Percentiles rank a stretch among this genome's conserved stretches.
phyloP scores from a whole-genome alignment of 140 eudicot genomes.

The Eryngium alpinum region DNA sequence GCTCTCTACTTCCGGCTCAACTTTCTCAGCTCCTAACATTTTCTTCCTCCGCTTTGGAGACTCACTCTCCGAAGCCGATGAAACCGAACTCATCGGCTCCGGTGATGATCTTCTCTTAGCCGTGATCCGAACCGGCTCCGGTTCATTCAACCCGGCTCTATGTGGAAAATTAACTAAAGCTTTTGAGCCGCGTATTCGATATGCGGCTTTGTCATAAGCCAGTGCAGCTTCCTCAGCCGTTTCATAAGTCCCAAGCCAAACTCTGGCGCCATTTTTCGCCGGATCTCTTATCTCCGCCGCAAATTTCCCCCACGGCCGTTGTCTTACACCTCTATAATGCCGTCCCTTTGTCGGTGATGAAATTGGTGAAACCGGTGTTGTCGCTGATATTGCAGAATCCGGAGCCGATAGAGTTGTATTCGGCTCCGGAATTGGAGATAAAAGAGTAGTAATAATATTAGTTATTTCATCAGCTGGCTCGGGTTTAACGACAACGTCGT shows the following conservation, averaged over 20 bases:
- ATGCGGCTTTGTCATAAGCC: slow-evolving; percentile 87
- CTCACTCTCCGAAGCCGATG: slow-evolving; percentile 50
- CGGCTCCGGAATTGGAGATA: not conserved
- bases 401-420: slow-evolving; percentile 5
- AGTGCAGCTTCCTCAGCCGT: slow-evolving; percentile 90
- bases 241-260: slow-evolving; percentile 92
- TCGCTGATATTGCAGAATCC: not conserved
- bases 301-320: slow-evolving; percentile 88
- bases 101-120: slow-evolving; percentile 58
- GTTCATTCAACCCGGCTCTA: slow-evolving; percentile 59
- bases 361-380: slow-evolving; percentile 28
- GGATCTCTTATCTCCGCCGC: slow-evolving; percentile 94
- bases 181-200: slow-evolving; percentile 78
- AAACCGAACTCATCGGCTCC: slow-evolving; percentile 45
- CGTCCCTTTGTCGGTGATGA: slow-evolving; percentile 35
- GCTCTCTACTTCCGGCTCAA: slow-evolving; percentile 59
- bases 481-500: slow-evolving; percentile 29
- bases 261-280: slow-evolving; percentile 81
- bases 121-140: slow-evolving; percentile 69
- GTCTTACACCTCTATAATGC: slow-evolving; percentile 77
- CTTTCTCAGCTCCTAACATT: slow-evolving; percentile 27
- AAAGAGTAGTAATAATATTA: not conserved
- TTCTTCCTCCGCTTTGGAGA: slow-evolving; percentile 50
- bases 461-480: slow-evolving; percentile 35
- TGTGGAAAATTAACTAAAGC: slow-evolving; percentile 78